Conservation (phyloP, 345 rosid species). For the Acer yangbiense region DNA sequence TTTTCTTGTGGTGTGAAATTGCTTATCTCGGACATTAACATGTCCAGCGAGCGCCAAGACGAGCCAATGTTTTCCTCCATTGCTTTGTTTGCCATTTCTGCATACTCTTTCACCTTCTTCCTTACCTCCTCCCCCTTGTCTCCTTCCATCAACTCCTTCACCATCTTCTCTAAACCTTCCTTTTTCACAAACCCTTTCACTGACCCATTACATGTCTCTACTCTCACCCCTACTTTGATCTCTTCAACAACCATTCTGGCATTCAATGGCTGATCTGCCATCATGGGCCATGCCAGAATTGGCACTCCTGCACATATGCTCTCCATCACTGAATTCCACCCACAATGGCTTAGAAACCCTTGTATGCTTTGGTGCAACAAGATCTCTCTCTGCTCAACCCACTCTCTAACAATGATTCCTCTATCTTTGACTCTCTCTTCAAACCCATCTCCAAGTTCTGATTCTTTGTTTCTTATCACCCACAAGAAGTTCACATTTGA, state of each 20-base stretch:
- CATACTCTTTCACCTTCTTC: constrained; percentile 42
- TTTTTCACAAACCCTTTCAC: constrained; percentile 49
- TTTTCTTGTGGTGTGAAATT: background rate
- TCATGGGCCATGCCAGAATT: constrained; percentile 75
- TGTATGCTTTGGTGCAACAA: constrained; percentile 51
- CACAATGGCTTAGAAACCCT: constrained; percentile 85
- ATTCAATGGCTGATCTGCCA: constrained; percentile 76
- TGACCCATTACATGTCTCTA: constrained; percentile 45
- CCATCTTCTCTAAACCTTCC: constrained; percentile 46
- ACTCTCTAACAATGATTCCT: constrained; percentile 62
- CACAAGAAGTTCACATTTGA: constrained; percentile 62
- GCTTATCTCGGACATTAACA: constrained; percentile 39
- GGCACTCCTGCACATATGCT: constrained; percentile 77
- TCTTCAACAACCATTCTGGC: constrained; percentile 69
- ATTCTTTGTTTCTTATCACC: constrained; percentile 52
- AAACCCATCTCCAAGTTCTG: constrained; percentile 44
- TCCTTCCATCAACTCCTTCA: constrained; percentile 68
- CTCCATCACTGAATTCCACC: constrained; percentile 82
- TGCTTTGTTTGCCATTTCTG: constrained; percentile 53
- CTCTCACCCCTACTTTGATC: constrained; percentile 57
- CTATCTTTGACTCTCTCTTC: constrained; percentile 47
- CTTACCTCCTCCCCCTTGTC: constrained; percentile 49
- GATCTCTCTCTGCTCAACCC: constrained; percentile 74
- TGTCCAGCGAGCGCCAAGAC: constrained; percentile 57
- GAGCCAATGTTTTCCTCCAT: constrained; percentile 56